Evolutionary conservation across 768 basidiomycete genomes (phyloP), one percentile per base, ranked within the genome.

Genomic region (Cytidiella melzeri): DNA sequence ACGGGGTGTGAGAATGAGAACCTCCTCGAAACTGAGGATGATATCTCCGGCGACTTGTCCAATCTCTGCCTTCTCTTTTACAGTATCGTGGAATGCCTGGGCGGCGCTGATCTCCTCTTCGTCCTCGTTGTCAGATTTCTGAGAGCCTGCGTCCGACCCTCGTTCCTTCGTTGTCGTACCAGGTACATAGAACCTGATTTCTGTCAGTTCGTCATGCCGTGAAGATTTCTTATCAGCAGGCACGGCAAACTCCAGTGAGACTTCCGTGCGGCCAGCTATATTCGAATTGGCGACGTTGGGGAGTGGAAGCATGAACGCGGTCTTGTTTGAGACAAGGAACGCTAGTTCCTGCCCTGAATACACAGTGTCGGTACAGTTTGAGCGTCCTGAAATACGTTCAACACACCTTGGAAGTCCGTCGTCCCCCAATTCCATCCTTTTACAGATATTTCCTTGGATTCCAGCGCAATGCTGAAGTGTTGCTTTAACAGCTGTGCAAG

Each of bases 401-500:
- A 57, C 73, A 48, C 53, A 91, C 95, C 91, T 77, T 91, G 87
- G 55, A 98, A 90, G 61, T 95, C 92, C 2, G 91, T 89, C 25
- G 85, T 79, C 4, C 96, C 96, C 96, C 96, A 98, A 65, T 99
- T 98, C 92, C 92, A 98, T 0, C 96, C 96, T 63, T 90, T 93
- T 64, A 94, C 80, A 11, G 89, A 84, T 15, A 83, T 75, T 56
- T 99, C 96, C 64, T 83, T 84, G 4, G 76, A 78, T 64, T 98
- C 96, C 20, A 98, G 72, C 3, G 87, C 80, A 50, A 95, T 72
- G 38, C 77, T 80, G 69, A 92, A 98, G 67, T 92, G 81, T 53
- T 87, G 88, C 67, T 95, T 94, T 56, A 96, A 68, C 38, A 94
- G 64, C 44, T 76, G 70, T 3, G 83, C 72, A n/a, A 98, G 63